These are phyloP conservation scores for Cyclotella choctawhatcheeana DNA, from an alignment of 108 stramenopile genomes.

Conservation along the genomic window DNA sequence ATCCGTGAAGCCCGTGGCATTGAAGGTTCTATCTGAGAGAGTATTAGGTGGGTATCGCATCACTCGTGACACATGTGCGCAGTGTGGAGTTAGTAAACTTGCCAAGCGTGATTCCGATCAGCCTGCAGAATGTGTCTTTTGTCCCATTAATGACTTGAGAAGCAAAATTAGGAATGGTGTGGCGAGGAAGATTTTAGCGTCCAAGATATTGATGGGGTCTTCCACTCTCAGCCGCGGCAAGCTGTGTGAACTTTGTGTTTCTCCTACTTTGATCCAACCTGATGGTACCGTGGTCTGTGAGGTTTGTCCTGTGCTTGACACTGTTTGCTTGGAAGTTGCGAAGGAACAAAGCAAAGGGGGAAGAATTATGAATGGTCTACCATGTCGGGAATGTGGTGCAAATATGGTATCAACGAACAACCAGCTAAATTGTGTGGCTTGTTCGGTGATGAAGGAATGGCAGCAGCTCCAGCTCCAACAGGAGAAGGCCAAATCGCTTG, in stretches of 20 bases:
- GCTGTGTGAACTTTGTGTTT: conserved; percentile 28
- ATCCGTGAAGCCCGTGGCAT: conserved; percentile 17
- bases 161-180: conserved; percentile 18
- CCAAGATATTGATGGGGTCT: conserved; percentile 4
- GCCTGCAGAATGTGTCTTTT: conserved; percentile 31
- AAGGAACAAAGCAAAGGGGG: conserved; percentile 27
- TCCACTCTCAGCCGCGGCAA: conserved; percentile 11
- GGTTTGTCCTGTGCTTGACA: conserved; percentile 37
- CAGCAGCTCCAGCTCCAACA: conserved; percentile 2
- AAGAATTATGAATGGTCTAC: background rate
- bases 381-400: conserved; percentile 31
- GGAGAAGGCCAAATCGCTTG: background rate
- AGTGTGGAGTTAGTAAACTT: conserved; percentile 15
- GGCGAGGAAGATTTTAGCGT: conserved; percentile 21
- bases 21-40: conserved; percentile 33
- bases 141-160: conserved; percentile 37
- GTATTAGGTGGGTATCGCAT: conserved; percentile 29
- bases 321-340: conserved; percentile 28
- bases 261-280: conserved; percentile 19
- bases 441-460: conserved; percentile 24
- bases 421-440: conserved; percentile 27
- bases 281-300: conserved; percentile 21
- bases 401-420: conserved; percentile 11
- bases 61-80: conserved; percentile 29
- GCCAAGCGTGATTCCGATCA: background rate